Conservation (phyloP, 192 early-diverging fungal genomes). For the Physocladia obscura region DNA sequence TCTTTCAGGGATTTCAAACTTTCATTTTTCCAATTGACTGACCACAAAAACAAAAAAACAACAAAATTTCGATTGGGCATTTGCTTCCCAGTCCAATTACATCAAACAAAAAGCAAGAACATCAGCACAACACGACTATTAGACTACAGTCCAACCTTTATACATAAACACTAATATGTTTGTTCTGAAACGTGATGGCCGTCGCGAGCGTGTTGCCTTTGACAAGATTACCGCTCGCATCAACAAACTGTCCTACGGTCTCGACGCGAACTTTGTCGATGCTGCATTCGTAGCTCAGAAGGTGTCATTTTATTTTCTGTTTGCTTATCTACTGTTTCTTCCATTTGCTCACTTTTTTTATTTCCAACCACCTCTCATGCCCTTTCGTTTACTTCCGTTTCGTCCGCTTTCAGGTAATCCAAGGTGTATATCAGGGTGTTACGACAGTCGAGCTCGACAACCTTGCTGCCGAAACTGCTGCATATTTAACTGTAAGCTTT, state of each 20-base stretch:
- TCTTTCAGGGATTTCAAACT: too few species aligned
- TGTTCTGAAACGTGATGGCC: constrained; percentile 62
- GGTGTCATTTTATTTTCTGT: constrained; percentile 55
- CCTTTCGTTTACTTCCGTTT: not conserved
- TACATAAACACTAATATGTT: too few species aligned
- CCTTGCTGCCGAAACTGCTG: constrained; percentile 90
- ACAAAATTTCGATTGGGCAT: too few species aligned
- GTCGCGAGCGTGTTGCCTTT: constrained; percentile 90
- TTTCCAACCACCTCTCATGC: not conserved
- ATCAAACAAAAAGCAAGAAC: too few species aligned
- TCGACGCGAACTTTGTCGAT: constrained; percentile 90
- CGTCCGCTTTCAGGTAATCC: constrained; percentile 63
- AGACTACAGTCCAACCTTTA: too few species aligned
- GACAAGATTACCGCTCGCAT: constrained; percentile 89
- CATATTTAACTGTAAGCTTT: constrained; percentile 51
- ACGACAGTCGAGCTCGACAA: constrained; percentile 96
- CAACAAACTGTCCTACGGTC: constrained; percentile 89
- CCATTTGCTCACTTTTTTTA: not conserved
- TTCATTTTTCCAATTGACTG: too few species aligned
- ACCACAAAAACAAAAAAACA: too few species aligned
- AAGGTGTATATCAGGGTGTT: constrained; percentile 95
- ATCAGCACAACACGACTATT: too few species aligned
- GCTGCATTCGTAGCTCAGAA: constrained; percentile 88
- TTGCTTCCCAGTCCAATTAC: too few species aligned
- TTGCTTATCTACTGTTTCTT: not conserved